Percentiles rank a stretch among this genome's conserved stretches.
Conservation (phyloP, 129 eudicot species). For the Arctium lappa region DNA sequence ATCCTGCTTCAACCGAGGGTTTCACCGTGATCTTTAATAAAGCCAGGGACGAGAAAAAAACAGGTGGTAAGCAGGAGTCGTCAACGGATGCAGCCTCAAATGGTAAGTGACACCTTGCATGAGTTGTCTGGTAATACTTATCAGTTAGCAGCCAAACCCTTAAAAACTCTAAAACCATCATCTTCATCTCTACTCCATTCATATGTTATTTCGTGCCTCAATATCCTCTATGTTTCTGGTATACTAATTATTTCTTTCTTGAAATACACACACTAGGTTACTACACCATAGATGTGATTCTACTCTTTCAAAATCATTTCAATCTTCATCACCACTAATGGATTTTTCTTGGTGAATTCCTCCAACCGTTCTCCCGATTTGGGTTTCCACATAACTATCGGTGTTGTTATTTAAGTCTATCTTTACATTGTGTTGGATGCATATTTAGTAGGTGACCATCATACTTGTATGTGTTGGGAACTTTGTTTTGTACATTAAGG, state of each 20-base stretch:
- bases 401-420: background rate
- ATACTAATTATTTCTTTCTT: too few species aligned
- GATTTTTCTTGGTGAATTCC: too few species aligned
- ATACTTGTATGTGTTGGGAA: background rate
- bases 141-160: background rate
- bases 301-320: too few species aligned
- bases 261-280: too few species aligned
- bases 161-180: background rate
- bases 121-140: too few species aligned
- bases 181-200: background rate
- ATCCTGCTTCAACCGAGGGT: conserved; percentile 82
- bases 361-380: background rate
- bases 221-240: too few species aligned
- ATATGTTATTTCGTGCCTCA: too few species aligned
- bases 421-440: background rate
- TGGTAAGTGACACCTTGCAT: background rate
- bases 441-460: background rate
- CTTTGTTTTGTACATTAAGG: background rate
- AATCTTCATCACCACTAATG: too few species aligned
- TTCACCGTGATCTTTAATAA: conserved; percentile 75
- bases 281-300: too few species aligned
- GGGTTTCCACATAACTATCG: background rate
- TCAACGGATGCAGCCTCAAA: background rate
- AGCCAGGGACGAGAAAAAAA: conserved; percentile 21
- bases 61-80: background rate